Percentiles rank a stretch among this genome's conserved stretches.
Conservation (phyloP, 2,329 filamentous ascomycete species). For the Lachnellula arida region DNA sequence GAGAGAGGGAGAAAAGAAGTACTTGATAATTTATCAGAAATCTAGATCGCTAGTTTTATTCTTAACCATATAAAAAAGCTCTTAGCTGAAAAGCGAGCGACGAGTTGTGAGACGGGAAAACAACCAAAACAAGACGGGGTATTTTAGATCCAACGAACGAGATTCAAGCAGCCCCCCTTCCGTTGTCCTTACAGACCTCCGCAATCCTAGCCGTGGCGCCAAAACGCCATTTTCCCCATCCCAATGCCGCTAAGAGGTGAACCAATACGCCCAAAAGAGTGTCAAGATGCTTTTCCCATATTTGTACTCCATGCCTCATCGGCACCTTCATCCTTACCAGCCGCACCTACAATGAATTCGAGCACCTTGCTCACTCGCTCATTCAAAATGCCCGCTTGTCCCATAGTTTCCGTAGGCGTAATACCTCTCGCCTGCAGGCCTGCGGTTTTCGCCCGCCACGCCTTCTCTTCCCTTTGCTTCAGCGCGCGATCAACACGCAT, state of each 20-base stretch:
- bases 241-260: not conserved
- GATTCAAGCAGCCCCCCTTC: not conserved
- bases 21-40: too few species aligned
- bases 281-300: conserved; percentile 17
- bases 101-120: too few species aligned
- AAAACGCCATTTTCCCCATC: not conserved
- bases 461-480: conserved; percentile 34
- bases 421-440: conserved; percentile 34
- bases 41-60: too few species aligned
- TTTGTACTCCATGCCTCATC: conserved; percentile 33
- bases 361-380: conserved; percentile 36
- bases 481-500: conserved; percentile 38
- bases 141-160: not conserved
- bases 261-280: not conserved
- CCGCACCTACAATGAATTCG: conserved; percentile 37
- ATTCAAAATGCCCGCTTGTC: conserved; percentile 34
- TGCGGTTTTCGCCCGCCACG: conserved; percentile 34
- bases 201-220: not conserved
- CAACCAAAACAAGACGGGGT: too few species aligned
- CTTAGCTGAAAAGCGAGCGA: too few species aligned
- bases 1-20: too few species aligned
- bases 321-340: conserved; percentile 37
- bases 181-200: not conserved
- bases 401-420: conserved; percentile 25
- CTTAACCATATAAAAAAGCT: too few species aligned